Conservation (phyloP, 2,329 filamentous ascomycete species). For the Sclerotinia borealis region DNA sequence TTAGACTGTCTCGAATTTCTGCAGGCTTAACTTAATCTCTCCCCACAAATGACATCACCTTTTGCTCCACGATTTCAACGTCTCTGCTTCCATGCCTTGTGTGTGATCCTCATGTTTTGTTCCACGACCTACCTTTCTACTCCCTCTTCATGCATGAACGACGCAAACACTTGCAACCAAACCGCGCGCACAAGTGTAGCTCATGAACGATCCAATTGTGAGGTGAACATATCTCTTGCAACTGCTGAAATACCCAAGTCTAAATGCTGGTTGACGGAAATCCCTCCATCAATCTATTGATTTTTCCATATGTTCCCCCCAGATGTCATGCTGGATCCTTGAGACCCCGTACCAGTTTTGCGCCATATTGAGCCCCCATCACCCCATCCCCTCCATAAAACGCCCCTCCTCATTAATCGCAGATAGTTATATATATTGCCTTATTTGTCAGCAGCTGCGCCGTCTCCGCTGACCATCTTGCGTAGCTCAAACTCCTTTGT, state of each 20-base stretch:
- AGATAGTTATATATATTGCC: not conserved
- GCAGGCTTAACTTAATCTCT: not conserved
- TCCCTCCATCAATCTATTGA: not conserved
- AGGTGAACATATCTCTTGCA: not conserved
- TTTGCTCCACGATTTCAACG: not conserved
- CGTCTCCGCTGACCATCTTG: slow-evolving; percentile 62
- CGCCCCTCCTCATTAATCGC: not conserved
- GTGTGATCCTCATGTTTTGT: not conserved
- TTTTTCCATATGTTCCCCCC: not conserved
- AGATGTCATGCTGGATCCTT: not conserved
- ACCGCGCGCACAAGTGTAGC: not conserved
- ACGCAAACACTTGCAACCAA: not conserved
- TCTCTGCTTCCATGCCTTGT: not conserved
- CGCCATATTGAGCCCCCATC: not conserved
- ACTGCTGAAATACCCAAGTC: not conserved
- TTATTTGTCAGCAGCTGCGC: slow-evolving; percentile 15
- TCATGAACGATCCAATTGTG: not conserved
- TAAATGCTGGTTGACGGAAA: not conserved
- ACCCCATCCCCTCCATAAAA: not conserved
- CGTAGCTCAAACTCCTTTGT: slow-evolving; percentile 87
- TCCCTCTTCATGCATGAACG: not conserved
- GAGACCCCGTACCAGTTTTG: not conserved
- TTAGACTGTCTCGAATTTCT: not conserved
- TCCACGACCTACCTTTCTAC: not conserved
- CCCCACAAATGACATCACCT: not conserved